These are phyloP conservation scores for Calonectria naviculata DNA, from an alignment of 2,329 filamentous ascomycete genomes.

Conservation along the genomic window DNA sequence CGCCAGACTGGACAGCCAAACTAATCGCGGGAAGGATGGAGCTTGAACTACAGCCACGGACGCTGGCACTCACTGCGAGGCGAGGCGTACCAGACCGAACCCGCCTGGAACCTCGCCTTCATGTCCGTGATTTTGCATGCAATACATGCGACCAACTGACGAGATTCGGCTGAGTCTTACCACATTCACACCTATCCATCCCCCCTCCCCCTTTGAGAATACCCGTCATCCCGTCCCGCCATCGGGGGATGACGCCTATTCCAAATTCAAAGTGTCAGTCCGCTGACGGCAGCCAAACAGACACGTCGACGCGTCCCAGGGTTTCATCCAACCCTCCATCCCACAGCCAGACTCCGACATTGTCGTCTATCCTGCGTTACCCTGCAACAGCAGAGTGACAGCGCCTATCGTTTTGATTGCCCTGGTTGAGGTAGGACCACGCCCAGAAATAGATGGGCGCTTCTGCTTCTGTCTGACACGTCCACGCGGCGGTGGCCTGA, in stretches of 20 bases:
- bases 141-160: conserved; percentile 10
- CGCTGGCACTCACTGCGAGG: background rate
- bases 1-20: background rate
- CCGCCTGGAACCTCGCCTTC: background rate
- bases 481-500: conserved; percentile 32
- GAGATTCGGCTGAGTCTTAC: conserved; percentile 15
- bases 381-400: background rate
- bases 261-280: background rate
- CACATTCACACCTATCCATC: background rate
- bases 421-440: conserved; percentile 2
- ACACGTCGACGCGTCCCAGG: background rate
- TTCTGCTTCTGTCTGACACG: conserved; percentile 20
- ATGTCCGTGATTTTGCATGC: background rate
- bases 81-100: background rate
- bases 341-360: background rate
- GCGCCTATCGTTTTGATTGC: background rate
- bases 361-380: background rate
- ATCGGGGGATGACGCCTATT: background rate
- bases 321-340: background rate
- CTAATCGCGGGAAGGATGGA: background rate
- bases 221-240: background rate
- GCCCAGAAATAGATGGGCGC: conserved; percentile 23
- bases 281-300: conserved; percentile 7
- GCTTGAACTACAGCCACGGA: background rate
- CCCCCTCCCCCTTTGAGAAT: background rate